Evolutionary conservation across 73 alveolate species (phyloP), one percentile per base, ranked within the genome.

Genomic region (Urostyla sp.): DNA sequence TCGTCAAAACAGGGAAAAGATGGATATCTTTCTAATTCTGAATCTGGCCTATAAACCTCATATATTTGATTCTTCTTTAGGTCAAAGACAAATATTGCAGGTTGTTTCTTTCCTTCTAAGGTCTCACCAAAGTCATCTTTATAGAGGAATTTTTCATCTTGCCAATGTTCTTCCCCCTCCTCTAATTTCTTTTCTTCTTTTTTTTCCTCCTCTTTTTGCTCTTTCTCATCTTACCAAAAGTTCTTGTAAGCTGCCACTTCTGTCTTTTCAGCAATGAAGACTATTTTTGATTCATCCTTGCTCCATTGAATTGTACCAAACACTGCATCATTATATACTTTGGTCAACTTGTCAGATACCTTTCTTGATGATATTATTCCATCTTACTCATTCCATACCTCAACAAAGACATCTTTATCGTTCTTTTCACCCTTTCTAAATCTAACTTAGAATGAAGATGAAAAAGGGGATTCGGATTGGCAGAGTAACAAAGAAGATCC

Each of bases 241-340:
- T 58, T 40, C 50, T 60, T 63, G 50, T 69, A 85, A 3, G 59
- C 67, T 20, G 82, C 48, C 3, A 58, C 46, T 43, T 58, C 85
- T 24, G 77, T 79, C 61, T 52, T 76, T 66, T 85, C 93, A 2
- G 86, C 88, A 8, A 85, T 61, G 57, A 85, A 85, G 28, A 63
- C 86, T 8, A 85, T 51, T 37, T 58, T 85, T 31, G 20, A 21
- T 10, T 53, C 67, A 57, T 59, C 85, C 54, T 49, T 60, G 30
- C 81, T 20, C 93, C 93, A 85, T 10, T 50, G n/a, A n/a, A 76
- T 46, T 7, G 86, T 82, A 24, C 93, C 93, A 54, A 85, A 85
- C n/a, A 61, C 52, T 26, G 66, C 50, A 44, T 85, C 85, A 57
- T 85, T 85, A 72, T 85, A 77, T 16, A 83, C 27, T 31, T 46